A percentile compares a stretch with the other conserved stretches of the same genome.
Evolutionary conservation across 1,284 basidiomycete species (phyloP).

Genomic region (Coniophora puteana): DNA sequence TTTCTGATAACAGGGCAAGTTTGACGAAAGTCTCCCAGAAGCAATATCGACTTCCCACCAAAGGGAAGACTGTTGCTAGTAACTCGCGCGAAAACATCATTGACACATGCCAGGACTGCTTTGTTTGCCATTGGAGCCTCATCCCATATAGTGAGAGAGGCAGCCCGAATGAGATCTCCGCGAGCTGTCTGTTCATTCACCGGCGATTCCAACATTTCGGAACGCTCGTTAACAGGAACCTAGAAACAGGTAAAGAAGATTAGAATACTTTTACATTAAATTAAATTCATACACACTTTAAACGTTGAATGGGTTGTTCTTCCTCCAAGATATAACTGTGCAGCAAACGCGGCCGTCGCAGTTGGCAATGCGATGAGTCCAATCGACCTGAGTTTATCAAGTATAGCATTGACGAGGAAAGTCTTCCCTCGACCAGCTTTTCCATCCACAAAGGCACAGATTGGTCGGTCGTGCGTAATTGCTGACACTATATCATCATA

Average conservation of each 20-base stretch:
- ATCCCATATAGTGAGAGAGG: slow-evolving; percentile 33
- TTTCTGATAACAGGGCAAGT: slow-evolving; percentile 32
- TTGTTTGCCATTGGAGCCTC: slow-evolving; percentile 37
- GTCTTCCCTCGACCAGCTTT: slow-evolving; percentile 41
- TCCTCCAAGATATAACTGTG: slow-evolving; percentile 31
- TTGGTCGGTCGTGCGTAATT: slow-evolving; percentile 12
- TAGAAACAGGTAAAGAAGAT: no score
- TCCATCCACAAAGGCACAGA: slow-evolving; percentile 34
- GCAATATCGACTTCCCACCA: slow-evolving; percentile 33
- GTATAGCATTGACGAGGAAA: slow-evolving; percentile 30
- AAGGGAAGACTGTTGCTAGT: slow-evolving; percentile 24
- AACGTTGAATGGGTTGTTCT: slow-evolving; percentile 34
- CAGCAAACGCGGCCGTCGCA: slow-evolving; percentile 1
- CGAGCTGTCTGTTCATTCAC: slow-evolving; percentile 22
- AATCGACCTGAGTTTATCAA: slow-evolving; percentile 24
- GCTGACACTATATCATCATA: slow-evolving; percentile 25
- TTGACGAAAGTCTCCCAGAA: slow-evolving; percentile 37
- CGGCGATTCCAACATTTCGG: slow-evolving; percentile 25
- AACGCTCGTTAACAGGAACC: slow-evolving; percentile 33
- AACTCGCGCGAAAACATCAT: slow-evolving; percentile 17
- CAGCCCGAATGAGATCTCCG: slow-evolving; percentile 28
- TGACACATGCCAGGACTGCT: slow-evolving; percentile 32
- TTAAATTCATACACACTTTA: no score
- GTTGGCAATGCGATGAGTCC: slow-evolving; percentile 25
- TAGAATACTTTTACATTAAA: no score